phyloP scores from a whole-genome alignment of 2,329 filamentous ascomycete genomes.

The Ophiostoma perfectum region DNA sequence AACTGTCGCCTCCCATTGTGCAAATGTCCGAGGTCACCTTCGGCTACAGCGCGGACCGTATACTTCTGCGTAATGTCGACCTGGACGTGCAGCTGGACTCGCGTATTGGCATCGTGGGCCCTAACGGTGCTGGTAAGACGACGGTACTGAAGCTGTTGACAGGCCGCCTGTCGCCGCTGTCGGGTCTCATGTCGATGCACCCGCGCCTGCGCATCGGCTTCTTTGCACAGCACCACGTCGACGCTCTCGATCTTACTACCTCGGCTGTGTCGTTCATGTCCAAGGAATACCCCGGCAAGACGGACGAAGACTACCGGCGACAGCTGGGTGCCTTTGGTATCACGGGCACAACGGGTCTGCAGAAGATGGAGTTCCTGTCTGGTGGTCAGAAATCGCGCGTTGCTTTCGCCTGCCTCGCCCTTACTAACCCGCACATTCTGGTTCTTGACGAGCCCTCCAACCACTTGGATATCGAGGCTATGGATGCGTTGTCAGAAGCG shows the following conservation, averaged over 20 bases:
- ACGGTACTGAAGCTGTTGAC: conserved; percentile 98
- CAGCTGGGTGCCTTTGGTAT: conserved; percentile 86
- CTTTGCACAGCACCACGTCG: conserved; percentile 98
- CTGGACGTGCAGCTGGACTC: conserved; percentile 97
- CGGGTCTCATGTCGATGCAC: conserved; percentile 81
- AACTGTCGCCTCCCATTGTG: conserved; percentile 93
- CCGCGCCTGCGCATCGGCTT: conserved; percentile 86
- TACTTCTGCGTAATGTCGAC: conserved; percentile 79
- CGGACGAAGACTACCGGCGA: conserved; percentile 93
- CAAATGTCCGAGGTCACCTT: conserved; percentile 94
- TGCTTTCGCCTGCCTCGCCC: conserved; percentile 90
- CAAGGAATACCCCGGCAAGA: conserved; percentile 79
- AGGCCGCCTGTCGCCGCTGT: conserved; percentile 68
- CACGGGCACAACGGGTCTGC: conserved; percentile 91
- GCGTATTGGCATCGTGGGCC: conserved; percentile 96
- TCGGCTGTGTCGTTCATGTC: conserved; percentile 96
- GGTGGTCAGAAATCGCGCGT: conserved; percentile 98
- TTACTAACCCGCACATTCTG: conserved; percentile 92
- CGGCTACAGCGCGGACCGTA: conserved; percentile 75
- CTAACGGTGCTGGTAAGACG: conserved; percentile 97
- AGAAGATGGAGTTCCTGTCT: conserved; percentile 90
- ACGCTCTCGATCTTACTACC: conserved; percentile 82
- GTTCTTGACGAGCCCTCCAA: conserved; percentile 98
- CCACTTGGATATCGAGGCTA: conserved; percentile 97
- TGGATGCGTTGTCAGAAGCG: conserved; percentile 88